phyloP scores from a whole-genome alignment of 106 monocot species.

The Alisma plantagoaquatica region DNA sequence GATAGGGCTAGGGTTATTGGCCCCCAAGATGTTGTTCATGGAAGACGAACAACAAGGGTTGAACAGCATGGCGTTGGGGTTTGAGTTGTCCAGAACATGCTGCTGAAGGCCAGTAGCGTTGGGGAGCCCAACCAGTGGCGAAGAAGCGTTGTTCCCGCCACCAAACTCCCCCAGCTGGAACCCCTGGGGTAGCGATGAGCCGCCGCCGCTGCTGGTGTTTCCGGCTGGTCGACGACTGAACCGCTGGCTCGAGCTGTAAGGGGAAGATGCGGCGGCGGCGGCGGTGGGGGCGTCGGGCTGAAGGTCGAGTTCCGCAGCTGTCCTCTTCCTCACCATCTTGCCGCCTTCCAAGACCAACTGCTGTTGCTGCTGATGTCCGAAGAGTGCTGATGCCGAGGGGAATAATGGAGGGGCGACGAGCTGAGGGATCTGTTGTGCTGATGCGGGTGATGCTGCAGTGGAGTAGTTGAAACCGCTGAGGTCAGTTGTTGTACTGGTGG shows the following conservation, averaged over 20 bases:
- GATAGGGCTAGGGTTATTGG: too few species aligned
- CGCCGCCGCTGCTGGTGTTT: slow-evolving; percentile 1
- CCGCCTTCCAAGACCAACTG: too few species aligned
- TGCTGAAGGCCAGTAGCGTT: slow-evolving; percentile 7
- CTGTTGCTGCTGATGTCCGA: neutral
- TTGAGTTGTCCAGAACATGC: too few species aligned
- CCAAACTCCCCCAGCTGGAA: neutral
- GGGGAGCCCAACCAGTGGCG: slow-evolving; percentile 2
- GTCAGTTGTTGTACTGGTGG: neutral
- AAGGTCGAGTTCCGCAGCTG: slow-evolving; percentile 59
- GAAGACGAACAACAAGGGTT: slow-evolving; percentile 20
- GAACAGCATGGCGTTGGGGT: slow-evolving; percentile 1
- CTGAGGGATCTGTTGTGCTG: too few species aligned
- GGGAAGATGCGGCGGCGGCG: slow-evolving; percentile 15
- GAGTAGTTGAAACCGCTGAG: neutral
- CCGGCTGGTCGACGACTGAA: neutral
- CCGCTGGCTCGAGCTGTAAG: neutral
- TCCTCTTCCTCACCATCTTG: slow-evolving; percentile 62
- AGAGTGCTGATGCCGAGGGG: neutral
- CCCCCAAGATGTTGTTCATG: too few species aligned
- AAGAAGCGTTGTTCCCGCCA: neutral
- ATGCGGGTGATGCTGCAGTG: neutral
- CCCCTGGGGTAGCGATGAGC: slow-evolving; percentile 7
- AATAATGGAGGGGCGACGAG: too few species aligned
- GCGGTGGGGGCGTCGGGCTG: slow-evolving; percentile 16